Conservation (phyloP, 2,329 filamentous ascomycete genomes). For the Ophiostoma tasmaniense region DNA sequence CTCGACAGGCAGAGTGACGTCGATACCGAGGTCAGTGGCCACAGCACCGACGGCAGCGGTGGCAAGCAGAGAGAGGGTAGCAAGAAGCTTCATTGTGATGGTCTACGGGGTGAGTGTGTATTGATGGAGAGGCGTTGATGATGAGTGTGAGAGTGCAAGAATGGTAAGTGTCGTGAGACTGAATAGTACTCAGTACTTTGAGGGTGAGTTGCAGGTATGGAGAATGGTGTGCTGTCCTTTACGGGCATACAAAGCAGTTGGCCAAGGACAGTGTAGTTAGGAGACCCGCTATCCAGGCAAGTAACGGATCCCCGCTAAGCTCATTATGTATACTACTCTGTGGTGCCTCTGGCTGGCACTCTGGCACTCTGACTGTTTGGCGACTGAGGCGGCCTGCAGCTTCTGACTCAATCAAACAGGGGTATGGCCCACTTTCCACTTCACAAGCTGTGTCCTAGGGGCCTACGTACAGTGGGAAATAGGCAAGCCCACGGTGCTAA, state of each 20-base stretch:
- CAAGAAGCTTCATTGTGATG: constrained; percentile 26
- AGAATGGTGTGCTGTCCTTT: constrained; percentile 11
- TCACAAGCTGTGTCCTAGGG: not conserved
- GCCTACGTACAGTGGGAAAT: not conserved
- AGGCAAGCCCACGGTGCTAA: not conserved
- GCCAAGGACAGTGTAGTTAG: constrained; percentile 1
- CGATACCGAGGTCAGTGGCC: constrained; percentile 61
- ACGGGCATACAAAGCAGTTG: constrained; percentile 5
- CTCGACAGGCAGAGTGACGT: constrained; percentile 63
- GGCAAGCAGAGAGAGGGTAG: constrained; percentile 43
- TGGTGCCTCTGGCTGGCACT: not conserved
- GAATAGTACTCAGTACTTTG: not conserved
- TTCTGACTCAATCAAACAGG: not conserved
- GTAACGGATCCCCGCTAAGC: not conserved
- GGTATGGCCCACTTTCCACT: not conserved
- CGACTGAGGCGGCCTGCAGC: not conserved
- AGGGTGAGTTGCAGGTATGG: not conserved
- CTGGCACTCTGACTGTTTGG: not conserved
- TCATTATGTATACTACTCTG: not conserved
- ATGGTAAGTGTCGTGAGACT: not conserved
- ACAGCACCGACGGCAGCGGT: constrained; percentile 43
- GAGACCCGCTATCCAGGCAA: constrained; percentile 1
- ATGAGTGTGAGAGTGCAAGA: not conserved
- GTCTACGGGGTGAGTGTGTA: not conserved
- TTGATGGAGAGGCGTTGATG: not conserved